Conservation (phyloP, 805 yeast genomes). For the Nakazawaea laoshanensis region DNA sequence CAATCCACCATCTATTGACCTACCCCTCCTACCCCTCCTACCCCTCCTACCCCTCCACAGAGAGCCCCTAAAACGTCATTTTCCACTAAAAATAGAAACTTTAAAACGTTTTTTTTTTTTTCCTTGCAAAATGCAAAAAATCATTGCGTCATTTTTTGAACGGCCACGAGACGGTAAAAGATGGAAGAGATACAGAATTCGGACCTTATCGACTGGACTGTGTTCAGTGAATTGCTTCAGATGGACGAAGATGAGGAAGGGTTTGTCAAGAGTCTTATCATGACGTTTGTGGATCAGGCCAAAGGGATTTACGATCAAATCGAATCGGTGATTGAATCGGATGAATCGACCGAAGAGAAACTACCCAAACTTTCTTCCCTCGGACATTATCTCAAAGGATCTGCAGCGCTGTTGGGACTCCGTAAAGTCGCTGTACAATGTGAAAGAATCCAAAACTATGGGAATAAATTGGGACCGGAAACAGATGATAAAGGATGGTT, state of each 20-base stretch:
- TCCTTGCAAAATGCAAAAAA: no score
- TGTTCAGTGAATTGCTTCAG: slow-evolving; percentile 76
- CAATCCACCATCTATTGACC: no score
- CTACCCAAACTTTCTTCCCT: slow-evolving; percentile 57
- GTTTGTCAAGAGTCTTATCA: slow-evolving; percentile 69
- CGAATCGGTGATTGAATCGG: slow-evolving; percentile 37
- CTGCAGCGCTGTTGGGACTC: slow-evolving; percentile 90
- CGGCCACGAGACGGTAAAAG: no score
- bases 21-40: no score
- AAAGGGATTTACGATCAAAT: slow-evolving; percentile 69
- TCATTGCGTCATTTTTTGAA: no score
- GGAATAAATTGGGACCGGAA: slow-evolving; percentile 30
- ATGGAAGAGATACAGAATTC: slow-evolving; percentile 32
- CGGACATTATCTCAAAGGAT: slow-evolving; percentile 93
- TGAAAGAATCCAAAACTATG: slow-evolving; percentile 89
- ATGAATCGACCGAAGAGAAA: slow-evolving; percentile 24
- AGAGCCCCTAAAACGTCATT: no score
- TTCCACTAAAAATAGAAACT: no score
- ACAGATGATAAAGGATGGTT: slow-evolving; percentile 22
- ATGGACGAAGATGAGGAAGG: slow-evolving; percentile 98
- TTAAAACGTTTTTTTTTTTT: no score
- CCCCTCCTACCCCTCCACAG: no score
- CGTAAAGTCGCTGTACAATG: slow-evolving; percentile 77
- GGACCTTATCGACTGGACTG: slow-evolving; percentile 81
- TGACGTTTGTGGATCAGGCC: slow-evolving; percentile 87